A percentile compares a stretch with the other conserved stretches of the same genome.
Evolutionary conservation across 306 rosid species (phyloP).

Genomic region (Alnus rubra): DNA sequence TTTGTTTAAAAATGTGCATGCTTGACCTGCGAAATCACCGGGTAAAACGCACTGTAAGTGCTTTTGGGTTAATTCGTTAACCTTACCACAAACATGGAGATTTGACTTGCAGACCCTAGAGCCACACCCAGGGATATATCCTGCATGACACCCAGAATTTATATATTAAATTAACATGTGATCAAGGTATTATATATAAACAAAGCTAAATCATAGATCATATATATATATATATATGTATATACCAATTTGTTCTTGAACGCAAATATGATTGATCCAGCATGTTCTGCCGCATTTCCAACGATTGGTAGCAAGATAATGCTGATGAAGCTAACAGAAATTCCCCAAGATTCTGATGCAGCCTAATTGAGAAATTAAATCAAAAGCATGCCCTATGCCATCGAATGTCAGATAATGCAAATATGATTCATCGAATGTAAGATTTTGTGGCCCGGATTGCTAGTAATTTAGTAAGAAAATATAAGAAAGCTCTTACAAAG

Average conservation of each 20-base stretch:
- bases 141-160: slow-evolving; percentile 36
- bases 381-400: background rate
- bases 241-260: slow-evolving; percentile 85
- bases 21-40: no score
- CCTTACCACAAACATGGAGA: slow-evolving; percentile 89
- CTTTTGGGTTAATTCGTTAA: background rate
- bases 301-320: slow-evolving; percentile 94
- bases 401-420: no score
- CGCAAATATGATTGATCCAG: slow-evolving; percentile 93
- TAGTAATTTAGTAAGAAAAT: no score
- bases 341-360: slow-evolving; percentile 95
- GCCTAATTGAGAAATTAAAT: slow-evolving; percentile 41
- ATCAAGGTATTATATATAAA: background rate
- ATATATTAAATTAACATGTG: background rate
- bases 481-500: no score
- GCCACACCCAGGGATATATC: slow-evolving; percentile 88
- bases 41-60: no score
- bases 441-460: no score
- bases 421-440: no score
- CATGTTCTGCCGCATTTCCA: slow-evolving; percentile 98
- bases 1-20: no score
- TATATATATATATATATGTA: no score
- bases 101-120: slow-evolving; percentile 95
- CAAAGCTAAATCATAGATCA: background rate
- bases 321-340: slow-evolving; percentile 88